A percentile compares a stretch with the other conserved stretches of the same genome.
Conservation (phyloP, 2,329 filamentous ascomycete species). For the Penicillium sp. region DNA sequence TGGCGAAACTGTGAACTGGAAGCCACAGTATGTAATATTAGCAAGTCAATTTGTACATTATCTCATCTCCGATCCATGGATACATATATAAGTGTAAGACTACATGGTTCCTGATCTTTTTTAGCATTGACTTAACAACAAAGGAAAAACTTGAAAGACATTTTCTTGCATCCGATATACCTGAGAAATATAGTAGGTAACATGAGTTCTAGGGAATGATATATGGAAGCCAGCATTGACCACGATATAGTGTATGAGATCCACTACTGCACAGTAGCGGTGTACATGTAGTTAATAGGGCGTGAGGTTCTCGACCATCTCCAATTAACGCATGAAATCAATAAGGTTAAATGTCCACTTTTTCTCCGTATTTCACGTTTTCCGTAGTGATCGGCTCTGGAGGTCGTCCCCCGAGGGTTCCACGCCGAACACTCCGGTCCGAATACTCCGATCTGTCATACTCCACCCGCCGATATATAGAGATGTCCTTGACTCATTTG, state of each 20-base stretch:
- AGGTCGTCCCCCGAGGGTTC: not conserved
- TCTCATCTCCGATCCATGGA: conserved; percentile 2
- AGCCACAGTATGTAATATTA: conserved; percentile 4
- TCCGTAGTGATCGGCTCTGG: not conserved
- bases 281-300: not conserved
- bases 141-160: not conserved
- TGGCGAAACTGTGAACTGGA: conserved; percentile 50
- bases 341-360: not conserved
- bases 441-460: conserved; percentile 6
- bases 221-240: not conserved
- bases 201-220: not conserved
- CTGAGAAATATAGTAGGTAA: too few species aligned
- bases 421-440: conserved; percentile 9
- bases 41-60: conserved; percentile 4
- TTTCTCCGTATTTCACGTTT: not conserved
- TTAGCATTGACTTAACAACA: too few species aligned
- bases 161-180: too few species aligned
- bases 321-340: not conserved
- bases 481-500: conserved; percentile 1
- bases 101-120: not conserved
- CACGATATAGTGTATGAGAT: not conserved
- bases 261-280: not conserved
- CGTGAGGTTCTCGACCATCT: not conserved
- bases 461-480: not conserved
- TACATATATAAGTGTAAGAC: not conserved